Conservation (phyloP, 257 asterid genomes). For the Solanum ossicruentum region DNA sequence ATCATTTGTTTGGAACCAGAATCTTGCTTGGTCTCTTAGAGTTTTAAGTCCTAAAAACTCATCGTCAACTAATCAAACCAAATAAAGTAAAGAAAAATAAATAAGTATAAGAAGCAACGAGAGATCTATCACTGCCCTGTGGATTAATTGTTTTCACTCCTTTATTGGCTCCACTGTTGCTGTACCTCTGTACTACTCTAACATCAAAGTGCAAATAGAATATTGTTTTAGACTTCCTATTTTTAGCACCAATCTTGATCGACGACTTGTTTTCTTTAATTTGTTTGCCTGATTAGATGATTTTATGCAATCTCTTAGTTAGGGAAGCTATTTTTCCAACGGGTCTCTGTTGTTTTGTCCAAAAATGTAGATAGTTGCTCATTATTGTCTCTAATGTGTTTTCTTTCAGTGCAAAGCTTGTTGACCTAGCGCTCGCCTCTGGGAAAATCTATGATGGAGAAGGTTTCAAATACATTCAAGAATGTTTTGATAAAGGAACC, state of each 20-base stretch:
- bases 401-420: constrained; percentile 72
- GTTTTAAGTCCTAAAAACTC: neutral
- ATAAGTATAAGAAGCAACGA: neutral
- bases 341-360: neutral
- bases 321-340: neutral
- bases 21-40: neutral
- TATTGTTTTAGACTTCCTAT: neutral
- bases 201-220: neutral
- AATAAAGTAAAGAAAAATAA: neutral
- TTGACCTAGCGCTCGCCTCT: constrained; percentile 77
- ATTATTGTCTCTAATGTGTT: neutral
- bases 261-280: neutral
- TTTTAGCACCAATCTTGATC: neutral
- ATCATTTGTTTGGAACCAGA: neutral
- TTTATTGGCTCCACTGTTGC: neutral
- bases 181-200: neutral
- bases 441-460: constrained; percentile 77
- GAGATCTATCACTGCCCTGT: neutral
- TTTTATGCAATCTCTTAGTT: neutral
- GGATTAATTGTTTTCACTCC: neutral
- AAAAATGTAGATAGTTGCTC: neutral
- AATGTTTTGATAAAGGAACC: constrained; percentile 61
- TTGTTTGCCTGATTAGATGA: neutral
- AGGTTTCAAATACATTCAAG: constrained; percentile 63
- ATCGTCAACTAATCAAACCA: neutral